Conservation (phyloP, 345 rosid genomes). For the Diplotaxis tenuifolia region DNA sequence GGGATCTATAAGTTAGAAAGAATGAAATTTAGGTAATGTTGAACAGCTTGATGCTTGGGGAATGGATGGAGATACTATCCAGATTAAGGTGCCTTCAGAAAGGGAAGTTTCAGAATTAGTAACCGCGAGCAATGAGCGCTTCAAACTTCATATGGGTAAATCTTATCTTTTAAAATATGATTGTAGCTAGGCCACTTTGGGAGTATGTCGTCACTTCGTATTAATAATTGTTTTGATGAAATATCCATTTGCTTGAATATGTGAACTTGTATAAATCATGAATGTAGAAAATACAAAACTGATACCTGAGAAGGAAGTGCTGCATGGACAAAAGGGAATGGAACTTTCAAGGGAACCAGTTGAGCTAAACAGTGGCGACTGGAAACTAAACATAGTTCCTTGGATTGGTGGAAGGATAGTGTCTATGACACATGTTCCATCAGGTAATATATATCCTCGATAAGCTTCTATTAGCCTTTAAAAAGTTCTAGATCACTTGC, state of each 20-base stretch:
- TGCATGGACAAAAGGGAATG: conserved; percentile 54
- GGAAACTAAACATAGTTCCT: conserved; percentile 75
- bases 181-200: not conserved
- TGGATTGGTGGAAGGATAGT: conserved; percentile 95
- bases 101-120: conserved; percentile 45
- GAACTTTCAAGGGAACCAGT: conserved; percentile 62
- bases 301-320: conserved; percentile 59
- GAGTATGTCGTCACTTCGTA: not conserved
- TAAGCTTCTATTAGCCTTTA: not conserved
- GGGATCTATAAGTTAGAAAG: not conserved
- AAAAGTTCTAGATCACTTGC: not conserved
- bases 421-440: conserved; percentile 86
- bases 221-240: not conserved
- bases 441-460: conserved; percentile 49
- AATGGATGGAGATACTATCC: conserved; percentile 72
- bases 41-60: conserved; percentile 80
- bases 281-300: conserved; percentile 52
- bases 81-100: conserved; percentile 60
- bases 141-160: conserved; percentile 59
- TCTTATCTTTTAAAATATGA: conserved; percentile 4
- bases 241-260: not conserved
- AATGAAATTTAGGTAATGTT: conserved; percentile 17
- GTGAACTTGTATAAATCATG: not conserved
- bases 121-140: conserved; percentile 49
- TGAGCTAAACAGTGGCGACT: conserved; percentile 67